These are phyloP conservation scores for Solanum pinnatisectum DNA, from an alignment of 257 asterid genomes.

Conservation along the genomic window DNA sequence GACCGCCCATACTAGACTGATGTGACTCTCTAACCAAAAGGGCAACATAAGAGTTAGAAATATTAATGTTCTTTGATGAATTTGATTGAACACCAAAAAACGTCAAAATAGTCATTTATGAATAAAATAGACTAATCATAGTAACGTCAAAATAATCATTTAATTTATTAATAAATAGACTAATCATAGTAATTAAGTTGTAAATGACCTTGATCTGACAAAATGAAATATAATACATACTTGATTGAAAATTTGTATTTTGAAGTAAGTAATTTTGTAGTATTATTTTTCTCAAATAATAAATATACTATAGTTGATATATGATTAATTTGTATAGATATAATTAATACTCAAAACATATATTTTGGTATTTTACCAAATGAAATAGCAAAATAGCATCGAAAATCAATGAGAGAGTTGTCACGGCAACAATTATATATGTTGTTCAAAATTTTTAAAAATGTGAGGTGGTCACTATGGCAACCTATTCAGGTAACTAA, in stretches of 20 bases:
- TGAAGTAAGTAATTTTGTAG: background rate
- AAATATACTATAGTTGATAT: background rate
- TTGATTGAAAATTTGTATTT: background rate
- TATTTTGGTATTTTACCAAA: background rate
- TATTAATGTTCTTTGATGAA: background rate
- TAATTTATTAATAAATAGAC: too few species aligned
- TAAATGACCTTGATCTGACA: background rate
- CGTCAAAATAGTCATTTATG: background rate
- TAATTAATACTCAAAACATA: background rate
- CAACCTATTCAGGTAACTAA: background rate
- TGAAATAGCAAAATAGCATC: background rate
- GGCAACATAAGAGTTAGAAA: background rate
- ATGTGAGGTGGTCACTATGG: background rate
- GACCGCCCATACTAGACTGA: background rate
- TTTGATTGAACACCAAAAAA: background rate
- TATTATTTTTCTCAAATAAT: background rate
- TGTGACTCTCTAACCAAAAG: background rate
- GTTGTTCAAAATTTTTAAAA: background rate
- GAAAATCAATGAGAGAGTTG: background rate
- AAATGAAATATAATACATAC: background rate
- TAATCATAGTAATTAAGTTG: background rate
- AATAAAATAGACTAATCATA: background rate
- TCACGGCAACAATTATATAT: background rate
- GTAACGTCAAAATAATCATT: background rate
- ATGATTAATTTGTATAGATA: background rate